phyloP scores from a whole-genome alignment of 768 basidiomycete species.

The Erythrobasidium yunnanense region DNA sequence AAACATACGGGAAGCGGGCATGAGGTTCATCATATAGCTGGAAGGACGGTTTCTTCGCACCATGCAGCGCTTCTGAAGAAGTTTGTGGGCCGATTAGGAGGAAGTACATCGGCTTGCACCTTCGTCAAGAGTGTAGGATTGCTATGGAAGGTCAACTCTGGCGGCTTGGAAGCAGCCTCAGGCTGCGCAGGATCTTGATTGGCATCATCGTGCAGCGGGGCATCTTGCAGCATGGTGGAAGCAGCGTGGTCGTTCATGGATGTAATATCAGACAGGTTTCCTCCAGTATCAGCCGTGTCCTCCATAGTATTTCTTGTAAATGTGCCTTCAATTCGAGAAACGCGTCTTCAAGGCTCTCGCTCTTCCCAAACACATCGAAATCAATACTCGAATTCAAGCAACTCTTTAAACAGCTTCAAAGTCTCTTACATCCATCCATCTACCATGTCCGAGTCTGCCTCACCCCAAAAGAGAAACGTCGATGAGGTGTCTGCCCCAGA shows the following conservation, averaged over 20 bases:
- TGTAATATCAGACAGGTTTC: background rate
- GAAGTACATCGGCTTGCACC: slow-evolving; percentile 39
- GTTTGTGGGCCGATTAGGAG: slow-evolving; percentile 35
- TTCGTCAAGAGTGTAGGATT: background rate
- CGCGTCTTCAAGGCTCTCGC: background rate
- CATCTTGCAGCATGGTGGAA: background rate
- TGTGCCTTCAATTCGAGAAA: too few relatives aligned
- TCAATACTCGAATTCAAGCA: background rate
- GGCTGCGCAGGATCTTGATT: too few relatives aligned
- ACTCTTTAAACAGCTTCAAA: background rate
- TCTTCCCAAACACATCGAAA: background rate
- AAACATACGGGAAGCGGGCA: background rate
- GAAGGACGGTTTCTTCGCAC: too few relatives aligned
- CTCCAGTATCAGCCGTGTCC: too few relatives aligned
- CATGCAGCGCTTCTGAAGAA: slow-evolving; percentile 54
- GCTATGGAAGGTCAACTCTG: background rate
- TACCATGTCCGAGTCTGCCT: slow-evolving; percentile 26
- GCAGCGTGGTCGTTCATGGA: background rate
- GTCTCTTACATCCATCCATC: background rate
- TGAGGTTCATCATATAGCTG: too few relatives aligned
- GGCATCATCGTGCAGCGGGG: background rate
- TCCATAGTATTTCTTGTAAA: too few relatives aligned
- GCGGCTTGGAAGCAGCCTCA: background rate
- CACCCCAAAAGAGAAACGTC: slow-evolving; percentile 20
- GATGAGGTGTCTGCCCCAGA: slow-evolving; percentile 23